A percentile compares a stretch with the other conserved stretches of the same genome.
Evolutionary conservation across 768 basidiomycete species (phyloP).

Genomic region (Pseudohyphozyma bogoriensis): DNA sequence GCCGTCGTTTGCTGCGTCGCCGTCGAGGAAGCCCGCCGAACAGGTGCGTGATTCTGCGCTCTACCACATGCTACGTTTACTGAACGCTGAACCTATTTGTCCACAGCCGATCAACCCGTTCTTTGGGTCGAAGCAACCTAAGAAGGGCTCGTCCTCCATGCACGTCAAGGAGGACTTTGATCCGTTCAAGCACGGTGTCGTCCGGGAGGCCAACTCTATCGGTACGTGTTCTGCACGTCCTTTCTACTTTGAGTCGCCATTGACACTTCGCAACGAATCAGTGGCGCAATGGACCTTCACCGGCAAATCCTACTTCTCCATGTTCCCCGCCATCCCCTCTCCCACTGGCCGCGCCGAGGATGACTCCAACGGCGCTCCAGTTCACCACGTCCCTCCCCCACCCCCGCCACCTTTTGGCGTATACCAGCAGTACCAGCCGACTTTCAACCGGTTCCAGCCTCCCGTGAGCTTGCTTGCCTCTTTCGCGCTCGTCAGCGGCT

Average conservation of each 20-base stretch:
- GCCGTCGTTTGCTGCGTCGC: slow-evolving; percentile 37
- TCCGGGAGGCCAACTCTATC: slow-evolving; percentile 49
- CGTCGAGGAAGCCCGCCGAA: slow-evolving; percentile 31
- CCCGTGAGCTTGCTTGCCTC: neutral
- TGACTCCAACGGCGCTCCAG: neutral
- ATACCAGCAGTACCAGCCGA: neutral
- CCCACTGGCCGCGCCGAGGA: neutral
- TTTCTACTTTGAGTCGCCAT: neutral
- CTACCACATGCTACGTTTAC: neutral
- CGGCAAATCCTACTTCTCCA: slow-evolving; percentile 70
- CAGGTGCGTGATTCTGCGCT: slow-evolving; percentile 39
- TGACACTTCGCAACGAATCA: too few relatives aligned
- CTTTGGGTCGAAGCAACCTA: slow-evolving; percentile 62
- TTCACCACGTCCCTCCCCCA: neutral
- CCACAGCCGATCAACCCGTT: slow-evolving; percentile 52
- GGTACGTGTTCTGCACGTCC: neutral
- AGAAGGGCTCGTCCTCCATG: slow-evolving; percentile 59
- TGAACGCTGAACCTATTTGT: slow-evolving; percentile 2
- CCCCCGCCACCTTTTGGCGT: neutral
- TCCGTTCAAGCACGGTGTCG: slow-evolving; percentile 81
- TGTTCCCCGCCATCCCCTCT: slow-evolving; percentile 51
- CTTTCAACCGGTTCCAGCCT: slow-evolving; percentile 1
- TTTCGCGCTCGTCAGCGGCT: neutral
- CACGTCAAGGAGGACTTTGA: slow-evolving; percentile 96
- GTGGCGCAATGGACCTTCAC: slow-evolving; percentile 63